phyloP scores from a whole-genome alignment of 108 stramenopile genomes.

The Pseudonitzschia multiseries region DNA sequence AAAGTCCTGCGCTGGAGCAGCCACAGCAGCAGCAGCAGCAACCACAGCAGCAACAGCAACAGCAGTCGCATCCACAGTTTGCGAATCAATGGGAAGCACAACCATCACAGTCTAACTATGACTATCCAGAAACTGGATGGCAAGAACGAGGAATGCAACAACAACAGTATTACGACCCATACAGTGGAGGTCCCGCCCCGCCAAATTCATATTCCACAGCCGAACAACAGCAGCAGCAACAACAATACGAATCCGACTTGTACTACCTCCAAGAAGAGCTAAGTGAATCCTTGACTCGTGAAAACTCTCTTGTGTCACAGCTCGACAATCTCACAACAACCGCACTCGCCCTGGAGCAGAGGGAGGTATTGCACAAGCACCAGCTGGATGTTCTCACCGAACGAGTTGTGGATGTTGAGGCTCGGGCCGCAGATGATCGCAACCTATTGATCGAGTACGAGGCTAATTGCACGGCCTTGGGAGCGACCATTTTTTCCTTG shows the following conservation, averaged over 20 bases:
- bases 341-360: slow-evolving; percentile 33
- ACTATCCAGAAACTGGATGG: not conserved
- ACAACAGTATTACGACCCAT: slow-evolving; percentile 14
- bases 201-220: not conserved
- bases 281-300: slow-evolving; percentile 30
- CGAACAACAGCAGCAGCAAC: slow-evolving; percentile 14
- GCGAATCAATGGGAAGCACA: not conserved
- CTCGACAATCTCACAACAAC: slow-evolving; percentile 48
- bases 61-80: not conserved
- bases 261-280: slow-evolving; percentile 38
- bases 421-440: slow-evolving; percentile 51
- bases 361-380: slow-evolving; percentile 51
- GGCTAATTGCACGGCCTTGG: slow-evolving; percentile 66
- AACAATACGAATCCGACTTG: slow-evolving; percentile 9
- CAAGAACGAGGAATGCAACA: not conserved
- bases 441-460: slow-evolving; percentile 59
- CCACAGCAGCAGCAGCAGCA: slow-evolving; percentile 3
- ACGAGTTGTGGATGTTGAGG: slow-evolving; percentile 66
- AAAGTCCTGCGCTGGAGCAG: not conserved
- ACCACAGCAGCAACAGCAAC: slow-evolving; percentile 11
- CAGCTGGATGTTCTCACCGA: slow-evolving; percentile 74
- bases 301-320: slow-evolving; percentile 35
- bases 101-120: not conserved
- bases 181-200: not conserved
- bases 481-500: slow-evolving; percentile 35